Base-by-base conservation (phyloP, 2,329 filamentous ascomycete species). In the Aspergillus glaucus region DNA sequence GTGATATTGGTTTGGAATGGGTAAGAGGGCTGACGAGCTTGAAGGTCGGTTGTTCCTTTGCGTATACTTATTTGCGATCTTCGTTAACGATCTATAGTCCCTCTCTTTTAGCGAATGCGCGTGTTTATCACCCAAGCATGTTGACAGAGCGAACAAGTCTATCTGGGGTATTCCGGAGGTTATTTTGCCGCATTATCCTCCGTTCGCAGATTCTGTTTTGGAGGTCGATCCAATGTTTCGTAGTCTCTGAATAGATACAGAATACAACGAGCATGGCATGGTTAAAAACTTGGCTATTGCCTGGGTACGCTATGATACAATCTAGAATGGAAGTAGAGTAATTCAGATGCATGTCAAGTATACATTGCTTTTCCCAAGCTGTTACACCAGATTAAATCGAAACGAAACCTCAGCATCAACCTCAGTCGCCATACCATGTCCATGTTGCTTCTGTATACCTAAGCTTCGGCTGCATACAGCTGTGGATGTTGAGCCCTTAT, bases 141-240 rank as follows among this genome's bases (percentile, higher is more conserved):
- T 62, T 14, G 54, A 59, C 30, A 47, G 51, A 39, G 58, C 58
- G 26, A 65, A 63, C 40, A 57, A 51, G 44, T 40, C 42, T 0
- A 47, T 63, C 22, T 65, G 62, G 62, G 53, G 55, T 10, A 63
- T 65, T 9, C 55, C 59, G 10, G 56, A 65, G 17, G 47, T 64
- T 8, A 54, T 60, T 22, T 30, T 62, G 26, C 58, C 62, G 17
- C 57, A 52, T 44, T 46, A 53, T 30, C 43, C 50, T 17, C 30
- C 44, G 21, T 45, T 41, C 17, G 45, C 50, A 24, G 45, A 47
- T 14, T 40, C 56, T 12, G 15, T 43, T 14, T 60, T 62, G 46
- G 61, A 60, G 46, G 59, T 63, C 43, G 62, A 63, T 49, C 56
- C 60, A 34, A 52, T 45, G 14, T 53, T 28, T 22, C 44, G 17